Percentiles rank a stretch among this genome's conserved stretches.
phyloP scores from a whole-genome alignment of 306 rosid species.

The Acacia melanoxylon region DNA sequence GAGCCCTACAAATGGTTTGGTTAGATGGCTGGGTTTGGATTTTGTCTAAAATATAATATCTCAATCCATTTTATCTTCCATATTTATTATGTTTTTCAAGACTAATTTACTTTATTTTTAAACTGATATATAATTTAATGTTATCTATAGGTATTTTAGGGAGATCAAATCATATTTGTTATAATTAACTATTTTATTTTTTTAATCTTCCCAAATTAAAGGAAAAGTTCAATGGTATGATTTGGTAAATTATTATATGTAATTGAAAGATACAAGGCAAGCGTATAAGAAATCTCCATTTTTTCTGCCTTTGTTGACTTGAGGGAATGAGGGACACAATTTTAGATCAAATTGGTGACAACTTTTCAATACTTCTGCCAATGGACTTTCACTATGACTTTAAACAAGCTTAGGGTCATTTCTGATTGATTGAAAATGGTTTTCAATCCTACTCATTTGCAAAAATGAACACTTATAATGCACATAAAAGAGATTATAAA shows the following conservation, averaged over 20 bases:
- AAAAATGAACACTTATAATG: background rate
- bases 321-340: background rate
- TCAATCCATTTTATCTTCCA: too few relatives aligned
- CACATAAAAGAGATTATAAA: background rate
- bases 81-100: too few relatives aligned
- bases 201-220: background rate
- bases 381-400: background rate
- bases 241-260: background rate
- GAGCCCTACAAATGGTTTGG: background rate
- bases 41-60: too few relatives aligned
- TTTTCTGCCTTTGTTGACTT: background rate
- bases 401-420: background rate
- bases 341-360: background rate
- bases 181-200: too few relatives aligned
- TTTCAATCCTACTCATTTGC: background rate
- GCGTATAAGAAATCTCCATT: background rate
- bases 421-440: background rate
- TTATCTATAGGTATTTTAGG: too few relatives aligned
- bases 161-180: too few relatives aligned
- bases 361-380: background rate
- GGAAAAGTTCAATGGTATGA: background rate
- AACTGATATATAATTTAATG: too few relatives aligned
- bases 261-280: background rate
- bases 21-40: background rate
- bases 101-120: too few relatives aligned